Base-by-base conservation (phyloP, 164 flowering plant species). In the Kingdonia uniflora region DNA sequence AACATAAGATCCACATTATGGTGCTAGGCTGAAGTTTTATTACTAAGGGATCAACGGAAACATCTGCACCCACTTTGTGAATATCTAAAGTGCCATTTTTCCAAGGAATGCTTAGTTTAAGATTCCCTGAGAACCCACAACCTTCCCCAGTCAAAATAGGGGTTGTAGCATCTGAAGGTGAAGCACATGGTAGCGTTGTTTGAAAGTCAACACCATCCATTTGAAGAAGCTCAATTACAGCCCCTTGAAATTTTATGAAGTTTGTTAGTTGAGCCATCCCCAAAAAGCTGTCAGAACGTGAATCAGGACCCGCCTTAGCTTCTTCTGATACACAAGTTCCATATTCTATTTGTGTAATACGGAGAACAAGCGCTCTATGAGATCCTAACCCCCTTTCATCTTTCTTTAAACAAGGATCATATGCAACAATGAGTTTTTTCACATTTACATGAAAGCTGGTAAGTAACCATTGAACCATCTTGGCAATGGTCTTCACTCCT, bases 401-500 rank as follows among this genome's bases (percentile, higher is more conserved):
- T 26, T 61, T 68, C 42, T 65, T 72, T 21, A 57, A 43, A 63
- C 52, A 62, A 10, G 95, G 85, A 68, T 92, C 99, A 66, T 74
- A 80, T 57, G 95, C 99, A 68, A 88, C 73, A 57, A 92, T 76
- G 46, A 92, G 51, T 19, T 74, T 82, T 56, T 67, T 87, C 13
- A 94, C 45, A 59, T 71, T 83, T 14, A 94, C 72, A 65, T 84
- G 78, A 59, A 94, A 87, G 56, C 90, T 81, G 2, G 87, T 80
- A 40, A 94, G 88, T 59, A 94, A 70, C 85, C 86, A 77, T 63
- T 83, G 79, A 13, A 94, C 81, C 85, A 84, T 74, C 66, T 84
- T 83, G 19, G 96, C 96, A 74, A 94, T 76, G 23, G 79, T 74
- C 72, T 86, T 87, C 38, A 94, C 97, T 68, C 97, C 99, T 68